These are phyloP conservation scores for Chlorella sorokiniana DNA, from an alignment of 139 green algal genomes.

Conservation along the genomic window DNA sequence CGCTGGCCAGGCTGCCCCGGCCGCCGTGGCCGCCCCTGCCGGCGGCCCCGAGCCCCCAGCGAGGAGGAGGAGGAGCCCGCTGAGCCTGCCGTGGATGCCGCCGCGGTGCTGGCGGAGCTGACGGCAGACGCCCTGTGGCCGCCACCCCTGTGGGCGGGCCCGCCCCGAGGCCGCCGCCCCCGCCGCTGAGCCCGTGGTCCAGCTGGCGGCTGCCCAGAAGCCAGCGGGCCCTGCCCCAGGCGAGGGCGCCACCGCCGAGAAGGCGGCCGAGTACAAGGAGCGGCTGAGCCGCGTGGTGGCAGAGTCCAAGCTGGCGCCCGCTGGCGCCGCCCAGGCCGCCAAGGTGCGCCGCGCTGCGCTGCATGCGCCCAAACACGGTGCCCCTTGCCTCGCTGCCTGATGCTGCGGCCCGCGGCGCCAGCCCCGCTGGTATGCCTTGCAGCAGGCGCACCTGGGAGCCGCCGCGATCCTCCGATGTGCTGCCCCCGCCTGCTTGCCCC, in stretches of 20 bases:
- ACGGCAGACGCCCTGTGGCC: constrained; percentile 12
- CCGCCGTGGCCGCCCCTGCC: not conserved
- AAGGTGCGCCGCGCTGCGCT: not conserved
- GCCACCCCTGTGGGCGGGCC: not conserved
- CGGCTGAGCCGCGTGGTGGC: not conserved
- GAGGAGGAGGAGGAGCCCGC: not conserved
- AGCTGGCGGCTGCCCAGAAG: not conserved
- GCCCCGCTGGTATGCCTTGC: too few species aligned
- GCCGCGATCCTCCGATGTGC: too few species aligned
- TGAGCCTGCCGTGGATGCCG: not conserved
- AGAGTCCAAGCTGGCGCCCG: not conserved
- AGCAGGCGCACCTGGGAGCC: not conserved
- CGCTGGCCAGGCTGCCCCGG: not conserved
- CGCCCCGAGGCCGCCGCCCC: not conserved
- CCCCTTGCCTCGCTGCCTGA: too few species aligned
- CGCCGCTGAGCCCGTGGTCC: not conserved
- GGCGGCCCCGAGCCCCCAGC: not conserved
- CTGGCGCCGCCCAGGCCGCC: not conserved
- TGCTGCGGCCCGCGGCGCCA: too few species aligned
- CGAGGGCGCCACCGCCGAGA: not conserved
- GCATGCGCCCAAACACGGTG: too few species aligned
- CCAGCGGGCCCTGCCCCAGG: not conserved
- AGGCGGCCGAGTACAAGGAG: not conserved
- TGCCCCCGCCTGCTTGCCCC: not conserved
- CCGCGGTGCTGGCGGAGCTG: constrained; percentile 11